Evolutionary conservation across 768 basidiomycete species (phyloP), one percentile per base, ranked within the genome.

Genomic region (Tremella mesenterica): DNA sequence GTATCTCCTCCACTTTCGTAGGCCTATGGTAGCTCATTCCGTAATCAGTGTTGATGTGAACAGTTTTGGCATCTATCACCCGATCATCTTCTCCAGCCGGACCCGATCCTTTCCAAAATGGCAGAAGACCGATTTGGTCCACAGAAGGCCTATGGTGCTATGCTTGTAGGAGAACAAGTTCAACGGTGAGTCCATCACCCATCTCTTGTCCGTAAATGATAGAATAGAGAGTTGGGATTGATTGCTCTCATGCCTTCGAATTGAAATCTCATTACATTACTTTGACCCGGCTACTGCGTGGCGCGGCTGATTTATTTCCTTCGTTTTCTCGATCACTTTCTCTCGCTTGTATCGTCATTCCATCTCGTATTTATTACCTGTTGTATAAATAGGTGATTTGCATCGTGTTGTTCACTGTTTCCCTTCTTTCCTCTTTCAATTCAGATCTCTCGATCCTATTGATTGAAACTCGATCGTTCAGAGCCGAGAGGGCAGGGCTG

Each of bases 151-250:
- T 89, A 86, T 67, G 79, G 79, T 57, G 79, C 79, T 8, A 85
- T 92, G 83, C 85, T 88, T 68, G 90, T 91, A 38, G 90, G 90
- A 4, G 81, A 87, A 67, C 87, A 90, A 61, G 89, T 96, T 21
- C 83, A 84, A 66, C 44, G 63, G 73, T 74, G 44, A 43, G 72
- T 48, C 16, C 13, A 18, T 9, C 18, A 29, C 14, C 10, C 29
- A 29, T 33, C 4, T 46, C 38, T 16, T 13, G 21, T 28, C 44
- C 7, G 31, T 30, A 31, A 31, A 27, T 31, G 23, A 18, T 27
- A 29, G 31, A 9, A 27, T 46, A 71, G 70, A 21, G 71, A 72
- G 50, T 52, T 72, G 23, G 71, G 71, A 1, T 54, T 72, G 54
- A 72, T 72, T 28, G 70, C 70, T 9, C 58, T 72, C 21, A 59